Percentiles rank a stretch among this genome's conserved stretches.
phyloP scores from a whole-genome alignment of 2,329 filamentous ascomycete genomes.

The Nemania diffusa region DNA sequence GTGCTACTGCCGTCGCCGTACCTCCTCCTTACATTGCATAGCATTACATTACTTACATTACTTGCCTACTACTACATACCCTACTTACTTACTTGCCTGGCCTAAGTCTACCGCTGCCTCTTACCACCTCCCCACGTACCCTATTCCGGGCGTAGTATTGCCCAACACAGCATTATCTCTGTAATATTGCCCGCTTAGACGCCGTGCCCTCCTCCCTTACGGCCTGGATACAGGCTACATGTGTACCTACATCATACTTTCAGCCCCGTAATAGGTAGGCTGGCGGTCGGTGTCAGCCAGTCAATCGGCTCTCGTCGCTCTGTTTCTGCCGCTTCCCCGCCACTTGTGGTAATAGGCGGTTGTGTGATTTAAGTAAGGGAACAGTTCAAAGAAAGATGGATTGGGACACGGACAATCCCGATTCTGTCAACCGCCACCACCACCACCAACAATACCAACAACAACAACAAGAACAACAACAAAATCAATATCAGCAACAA shows the following conservation, averaged over 20 bases:
- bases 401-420: constrained; percentile 23
- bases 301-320: constrained; percentile 1
- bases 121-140: neutral
- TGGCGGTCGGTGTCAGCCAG: constrained; percentile 8
- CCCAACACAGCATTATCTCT: constrained; percentile 13
- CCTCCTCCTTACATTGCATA: neutral
- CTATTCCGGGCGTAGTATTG: constrained; percentile 4
- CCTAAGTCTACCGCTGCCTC: neutral
- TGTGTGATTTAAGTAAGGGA: constrained; percentile 1
- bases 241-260: constrained; percentile 14
- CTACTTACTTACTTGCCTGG: neutral
- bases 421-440: constrained; percentile 1
- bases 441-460: constrained; percentile 3
- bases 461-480: neutral
- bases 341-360: constrained; percentile 29
- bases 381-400: constrained; percentile 28
- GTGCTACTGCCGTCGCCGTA: neutral
- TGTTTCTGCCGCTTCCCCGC: constrained; percentile 25
- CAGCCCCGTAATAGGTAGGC: constrained; percentile 16
- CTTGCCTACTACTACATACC: neutral
- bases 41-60: constrained; percentile 1
- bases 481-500: neutral
- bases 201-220: constrained; percentile 6
- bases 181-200: constrained; percentile 25
- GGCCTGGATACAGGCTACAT: neutral